Percentiles rank a stretch among this genome's conserved stretches.
These are phyloP conservation scores for Trypethelium eluteriae DNA, from an alignment of 495 filamentous ascomycete genomes.

Conservation along the genomic window DNA sequence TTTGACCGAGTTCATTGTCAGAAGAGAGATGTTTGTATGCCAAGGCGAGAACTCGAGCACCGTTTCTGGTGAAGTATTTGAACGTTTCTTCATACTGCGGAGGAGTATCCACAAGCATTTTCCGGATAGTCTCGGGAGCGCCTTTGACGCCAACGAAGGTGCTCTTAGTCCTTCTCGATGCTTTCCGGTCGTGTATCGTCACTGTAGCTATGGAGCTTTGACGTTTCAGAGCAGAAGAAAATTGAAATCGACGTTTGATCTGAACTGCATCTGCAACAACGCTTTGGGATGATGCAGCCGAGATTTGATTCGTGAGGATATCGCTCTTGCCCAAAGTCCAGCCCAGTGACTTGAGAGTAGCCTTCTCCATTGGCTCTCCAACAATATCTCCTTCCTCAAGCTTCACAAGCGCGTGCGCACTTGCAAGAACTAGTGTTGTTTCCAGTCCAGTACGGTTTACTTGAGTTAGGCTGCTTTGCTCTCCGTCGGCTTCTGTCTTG, in stretches of 20 bases:
- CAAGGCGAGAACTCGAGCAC: conserved; percentile 85
- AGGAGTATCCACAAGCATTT: conserved; percentile 78
- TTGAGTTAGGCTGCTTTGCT: conserved; percentile 63
- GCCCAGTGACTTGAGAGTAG: conserved; percentile 77
- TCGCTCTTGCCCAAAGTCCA: conserved; percentile 89
- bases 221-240: conserved; percentile 91
- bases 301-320: conserved; percentile 55
- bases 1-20: conserved; percentile 70
- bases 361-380: conserved; percentile 98
- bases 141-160: conserved; percentile 96
- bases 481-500: conserved; percentile 67
- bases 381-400: conserved; percentile 96
- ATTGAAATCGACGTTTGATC: conserved; percentile 93
- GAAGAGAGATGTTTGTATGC: conserved; percentile 83
- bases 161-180: conserved; percentile 61
- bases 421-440: conserved; percentile 89
- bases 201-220: conserved; percentile 90
- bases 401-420: conserved; percentile 89
- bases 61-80: conserved; percentile 94
- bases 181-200: conserved; percentile 55
- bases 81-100: conserved; percentile 93
- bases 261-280: conserved; percentile 62
- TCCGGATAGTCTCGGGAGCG: conserved; percentile 90
- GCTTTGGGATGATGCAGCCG: conserved; percentile 42
- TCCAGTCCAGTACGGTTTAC: conserved; percentile 59